Evolutionary conservation across 2,329 filamentous ascomycete genomes (phyloP).

Genomic region (Calonectria naviculata): DNA sequence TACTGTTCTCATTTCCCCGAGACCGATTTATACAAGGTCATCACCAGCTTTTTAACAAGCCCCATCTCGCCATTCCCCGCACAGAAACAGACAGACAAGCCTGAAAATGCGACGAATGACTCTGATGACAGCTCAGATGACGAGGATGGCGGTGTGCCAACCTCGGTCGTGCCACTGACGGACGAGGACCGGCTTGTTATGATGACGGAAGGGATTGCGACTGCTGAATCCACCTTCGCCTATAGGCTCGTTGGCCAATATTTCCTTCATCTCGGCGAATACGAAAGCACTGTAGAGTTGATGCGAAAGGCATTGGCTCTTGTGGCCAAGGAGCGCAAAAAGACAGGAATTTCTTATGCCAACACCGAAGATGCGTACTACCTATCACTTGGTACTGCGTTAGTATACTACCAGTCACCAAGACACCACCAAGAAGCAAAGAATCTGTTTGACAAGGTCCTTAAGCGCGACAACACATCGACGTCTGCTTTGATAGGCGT

Average conservation of each 20-base stretch:
- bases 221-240: constrained; percentile 79
- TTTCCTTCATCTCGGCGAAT: constrained; percentile 86
- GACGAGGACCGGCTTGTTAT: constrained; percentile 84
- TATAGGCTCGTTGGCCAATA: constrained; percentile 87
- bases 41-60: constrained; percentile 85
- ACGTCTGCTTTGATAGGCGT: constrained; percentile 89
- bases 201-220: constrained; percentile 79
- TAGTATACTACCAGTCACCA: constrained; percentile 91
- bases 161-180: constrained; percentile 68
- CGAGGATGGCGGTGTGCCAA: constrained; percentile 66
- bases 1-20: constrained; percentile 89
- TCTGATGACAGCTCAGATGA: constrained; percentile 70
- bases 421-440: constrained; percentile 91
- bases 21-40: constrained; percentile 82
- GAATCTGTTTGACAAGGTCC: constrained; percentile 83
- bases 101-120: constrained; percentile 41
- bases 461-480: constrained; percentile 79
- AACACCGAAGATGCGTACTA: constrained; percentile 81
- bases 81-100: constrained; percentile 37
- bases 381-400: constrained; percentile 83
- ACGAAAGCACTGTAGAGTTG: constrained; percentile 82
- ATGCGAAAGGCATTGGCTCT: constrained; percentile 79
- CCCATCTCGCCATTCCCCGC: constrained; percentile 84
- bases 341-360: constrained; percentile 75
- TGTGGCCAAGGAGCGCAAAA: constrained; percentile 68